phyloP scores from a whole-genome alignment of 2,329 filamentous ascomycete species.

The Talaromyces albobiverticillius region DNA sequence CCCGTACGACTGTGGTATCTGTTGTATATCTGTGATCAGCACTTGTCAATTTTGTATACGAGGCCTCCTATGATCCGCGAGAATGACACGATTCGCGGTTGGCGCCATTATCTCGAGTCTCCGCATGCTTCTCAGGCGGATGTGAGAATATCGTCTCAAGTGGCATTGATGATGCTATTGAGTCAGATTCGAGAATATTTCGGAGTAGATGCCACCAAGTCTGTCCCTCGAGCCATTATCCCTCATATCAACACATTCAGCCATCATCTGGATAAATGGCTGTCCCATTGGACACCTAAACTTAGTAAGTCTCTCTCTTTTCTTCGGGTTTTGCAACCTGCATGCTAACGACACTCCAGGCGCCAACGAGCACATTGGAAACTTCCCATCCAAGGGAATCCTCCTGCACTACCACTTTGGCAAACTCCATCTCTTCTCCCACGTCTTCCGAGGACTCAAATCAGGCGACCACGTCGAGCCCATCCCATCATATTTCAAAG shows the following conservation, averaged over 20 bases:
- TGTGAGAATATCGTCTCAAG: conserved; percentile 13
- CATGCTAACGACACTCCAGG: neutral
- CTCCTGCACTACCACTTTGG: conserved; percentile 49
- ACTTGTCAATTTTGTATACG: conserved; percentile 36
- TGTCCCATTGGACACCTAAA: conserved; percentile 14
- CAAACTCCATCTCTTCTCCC: conserved; percentile 47
- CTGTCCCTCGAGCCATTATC: conserved; percentile 12
- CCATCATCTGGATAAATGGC: conserved; percentile 15
- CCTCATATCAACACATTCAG: conserved; percentile 17
- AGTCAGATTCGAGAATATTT: conserved; percentile 16
- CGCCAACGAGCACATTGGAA: conserved; percentile 28
- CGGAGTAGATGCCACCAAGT: conserved; percentile 14
- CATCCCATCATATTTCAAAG: conserved; percentile 31
- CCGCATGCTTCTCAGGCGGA: conserved; percentile 15
- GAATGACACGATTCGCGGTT: conserved; percentile 24
- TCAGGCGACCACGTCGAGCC: conserved; percentile 25
- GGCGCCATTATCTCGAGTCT: conserved; percentile 15
- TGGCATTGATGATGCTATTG: conserved; percentile 15
- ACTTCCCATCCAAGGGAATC: conserved; percentile 48
- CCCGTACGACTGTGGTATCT: conserved; percentile 35
- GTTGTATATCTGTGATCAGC: conserved; percentile 36
- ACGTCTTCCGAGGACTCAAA: conserved; percentile 44
- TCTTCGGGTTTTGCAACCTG: neutral
- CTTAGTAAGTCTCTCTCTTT: conserved; percentile 3
- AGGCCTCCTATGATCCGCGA: conserved; percentile 33